These are phyloP conservation scores for Nicotiana sylvestris DNA, from an alignment of 257 asterid genomes.

Conservation along the genomic window DNA sequence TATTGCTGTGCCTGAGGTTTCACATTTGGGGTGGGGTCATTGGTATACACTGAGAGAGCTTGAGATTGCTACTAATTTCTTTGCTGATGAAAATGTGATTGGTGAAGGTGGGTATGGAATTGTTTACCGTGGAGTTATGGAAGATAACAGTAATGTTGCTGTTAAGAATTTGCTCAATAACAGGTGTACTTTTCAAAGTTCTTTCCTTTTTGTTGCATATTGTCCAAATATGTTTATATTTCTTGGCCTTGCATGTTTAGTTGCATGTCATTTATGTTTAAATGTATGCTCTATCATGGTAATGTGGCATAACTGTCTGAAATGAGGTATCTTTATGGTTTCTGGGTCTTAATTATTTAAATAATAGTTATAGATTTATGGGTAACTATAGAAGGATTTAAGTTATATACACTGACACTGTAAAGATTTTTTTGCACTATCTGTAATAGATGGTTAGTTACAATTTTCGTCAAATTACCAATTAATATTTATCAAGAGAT, in stretches of 20 bases:
- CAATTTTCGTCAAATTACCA: no score
- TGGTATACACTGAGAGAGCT: constrained; percentile 94
- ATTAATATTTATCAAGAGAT: no score
- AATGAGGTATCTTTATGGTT: background rate
- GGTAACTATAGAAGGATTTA: background rate
- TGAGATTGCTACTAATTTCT: constrained; percentile 56
- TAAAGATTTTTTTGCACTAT: no score
- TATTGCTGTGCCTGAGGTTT: constrained; percentile 67
- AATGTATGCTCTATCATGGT: background rate
- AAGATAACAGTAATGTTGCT: constrained; percentile 59
- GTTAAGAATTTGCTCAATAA: constrained; percentile 88
- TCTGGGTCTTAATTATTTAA: background rate
- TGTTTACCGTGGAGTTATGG: constrained; percentile 65
- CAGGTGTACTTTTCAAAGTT: constrained; percentile 38
- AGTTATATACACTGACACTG: no score
- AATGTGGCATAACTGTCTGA: background rate
- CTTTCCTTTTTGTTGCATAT: background rate
- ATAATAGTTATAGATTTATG: background rate
- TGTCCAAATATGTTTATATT: background rate
- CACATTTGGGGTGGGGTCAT: constrained; percentile 96
- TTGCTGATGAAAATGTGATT: constrained; percentile 77
- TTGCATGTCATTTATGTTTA: background rate
- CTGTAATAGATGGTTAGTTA: no score
- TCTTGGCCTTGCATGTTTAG: background rate
- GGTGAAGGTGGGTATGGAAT: constrained; percentile 98